phyloP scores from a whole-genome alignment of 441 rosid genomes.

The Arabidopsis hybrid region DNA sequence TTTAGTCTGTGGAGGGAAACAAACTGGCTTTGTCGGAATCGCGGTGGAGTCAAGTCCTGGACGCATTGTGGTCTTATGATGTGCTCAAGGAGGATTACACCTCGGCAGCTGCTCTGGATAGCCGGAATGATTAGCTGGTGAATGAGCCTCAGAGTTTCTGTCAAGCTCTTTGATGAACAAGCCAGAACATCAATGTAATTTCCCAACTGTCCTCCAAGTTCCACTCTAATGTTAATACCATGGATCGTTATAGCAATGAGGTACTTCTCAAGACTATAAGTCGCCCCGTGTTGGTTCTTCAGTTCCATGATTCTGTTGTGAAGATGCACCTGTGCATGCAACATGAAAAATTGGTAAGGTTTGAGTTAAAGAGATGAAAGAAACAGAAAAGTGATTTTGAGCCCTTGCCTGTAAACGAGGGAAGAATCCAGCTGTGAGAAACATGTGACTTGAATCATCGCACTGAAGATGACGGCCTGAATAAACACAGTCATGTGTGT shows the following conservation, averaged over 20 bases:
- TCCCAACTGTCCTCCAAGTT: constrained; percentile 93
- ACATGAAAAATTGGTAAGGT: constrained; percentile 31
- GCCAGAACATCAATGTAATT: constrained; percentile 87
- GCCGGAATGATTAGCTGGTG: constrained; percentile 83
- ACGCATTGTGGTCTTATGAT: constrained; percentile 87
- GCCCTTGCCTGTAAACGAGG: constrained; percentile 82
- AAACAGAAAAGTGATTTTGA: constrained; percentile 10
- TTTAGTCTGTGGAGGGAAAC: constrained; percentile 74
- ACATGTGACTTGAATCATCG: constrained; percentile 89
- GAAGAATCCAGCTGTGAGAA: constrained; percentile 91
- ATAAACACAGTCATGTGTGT: constrained; percentile 61
- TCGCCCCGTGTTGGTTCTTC: constrained; percentile 86
- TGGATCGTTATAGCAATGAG: constrained; percentile 78
- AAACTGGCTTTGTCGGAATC: constrained; percentile 74
- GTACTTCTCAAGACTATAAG: constrained; percentile 84
- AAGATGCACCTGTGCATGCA: constrained; percentile 76
- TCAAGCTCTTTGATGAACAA: constrained; percentile 87
- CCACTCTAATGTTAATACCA: constrained; percentile 79
- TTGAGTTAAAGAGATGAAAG: constrained; percentile 28
- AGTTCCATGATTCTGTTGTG: constrained; percentile 76
- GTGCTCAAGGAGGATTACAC: constrained; percentile 81
- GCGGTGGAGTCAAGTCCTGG: constrained; percentile 72
- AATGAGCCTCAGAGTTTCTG: constrained; percentile 81
- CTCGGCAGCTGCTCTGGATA: constrained; percentile 81
- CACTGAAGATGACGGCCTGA: constrained; percentile 92